Base-by-base conservation (phyloP, 352 stramenopile genomes). In the Nannochloropsis limnetica region DNA sequence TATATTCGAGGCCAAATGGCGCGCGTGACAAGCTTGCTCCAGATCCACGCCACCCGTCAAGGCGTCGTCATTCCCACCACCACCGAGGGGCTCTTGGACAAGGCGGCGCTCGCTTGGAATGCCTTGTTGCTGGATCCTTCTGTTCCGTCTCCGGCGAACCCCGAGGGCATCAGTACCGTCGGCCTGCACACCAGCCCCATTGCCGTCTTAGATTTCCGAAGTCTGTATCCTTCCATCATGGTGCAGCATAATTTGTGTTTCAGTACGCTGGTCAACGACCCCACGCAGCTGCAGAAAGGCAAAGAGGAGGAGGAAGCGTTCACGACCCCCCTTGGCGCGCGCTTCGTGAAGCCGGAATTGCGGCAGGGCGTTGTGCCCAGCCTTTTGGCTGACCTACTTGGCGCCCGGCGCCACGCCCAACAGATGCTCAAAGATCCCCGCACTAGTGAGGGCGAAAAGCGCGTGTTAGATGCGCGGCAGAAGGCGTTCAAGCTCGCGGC, bases 1-100 rank as follows among this genome's bases (percentile, higher is more conserved):
- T 74, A 74, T 74, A 74, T 74, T 31, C 61, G 61, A 74, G 61
- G 61, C 2, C 61, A 27, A 74, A 74, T 74, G 61, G 61, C 61
- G 61, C 61, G 61, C 25, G 61, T 74, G n/a, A 74, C 61, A 8
- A 74, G 61, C 61, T 0, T 74, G 61, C 61, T 74, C 20, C 54
- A 68, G 17, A 68, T 68, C 17, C 9, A 74, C 61, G 61, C 61
- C 61, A 31, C 61, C 1, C 61, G 61, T 22, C 61, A 74, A 74
- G 61, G n/a, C 3, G 61, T 74, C 20, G 20, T 74, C 1, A 15
- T 74, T 29, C 61, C 61, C n/a, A 74, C 61, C n/a, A 74, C n/a
- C 11, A 74, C 61, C 61, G 61, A 74, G 1, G 61, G 11, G 20
- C 3, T 74, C n/a, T 74, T 74, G 25, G 61, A 74, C 61, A 74